Percentiles rank a stretch among this genome's conserved stretches.
phyloP scores from a whole-genome alignment of 257 asterid genomes.

The Fraxinus excelsior region DNA sequence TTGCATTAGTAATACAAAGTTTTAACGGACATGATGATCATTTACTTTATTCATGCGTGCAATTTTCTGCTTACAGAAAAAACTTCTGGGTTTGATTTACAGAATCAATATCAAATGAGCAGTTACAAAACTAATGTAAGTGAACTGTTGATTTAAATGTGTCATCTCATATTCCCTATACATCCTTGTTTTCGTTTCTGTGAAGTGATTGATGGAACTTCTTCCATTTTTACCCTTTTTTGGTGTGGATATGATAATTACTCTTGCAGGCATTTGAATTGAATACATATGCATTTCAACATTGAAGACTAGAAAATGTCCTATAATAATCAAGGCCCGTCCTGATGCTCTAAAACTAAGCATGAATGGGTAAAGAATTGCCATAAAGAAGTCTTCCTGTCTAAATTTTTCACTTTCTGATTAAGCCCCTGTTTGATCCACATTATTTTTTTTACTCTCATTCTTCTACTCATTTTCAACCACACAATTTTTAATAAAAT shows the following conservation, averaged over 20 bases:
- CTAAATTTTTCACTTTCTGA: not conserved
- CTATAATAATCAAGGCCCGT: conserved; percentile 9
- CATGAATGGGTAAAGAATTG: conserved; percentile 7
- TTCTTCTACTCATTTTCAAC: too few species aligned
- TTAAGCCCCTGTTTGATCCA: too few species aligned
- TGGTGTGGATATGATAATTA: not conserved
- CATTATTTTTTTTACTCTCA: too few species aligned
- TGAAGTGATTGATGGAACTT: not conserved
- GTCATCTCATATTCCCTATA: not conserved
- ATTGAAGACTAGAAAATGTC: not conserved
- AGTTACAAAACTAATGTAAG: conserved; percentile 56
- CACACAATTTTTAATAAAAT: too few species aligned
- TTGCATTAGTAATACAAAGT: conserved; percentile 3
- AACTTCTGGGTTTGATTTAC: conserved; percentile 43
- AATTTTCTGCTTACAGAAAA: conserved; percentile 48
- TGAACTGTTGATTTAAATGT: conserved; percentile 1
- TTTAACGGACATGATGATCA: conserved; percentile 5
- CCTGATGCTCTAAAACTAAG: conserved; percentile 12
- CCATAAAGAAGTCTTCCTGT: not conserved
- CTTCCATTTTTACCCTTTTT: not conserved
- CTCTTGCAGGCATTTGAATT: not conserved
- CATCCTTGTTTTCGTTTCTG: conserved; percentile 15
- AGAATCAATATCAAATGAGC: conserved; percentile 46
- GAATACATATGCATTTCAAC: not conserved
- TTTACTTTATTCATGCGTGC: conserved; percentile 19